Evolutionary conservation across 345 rosid species (phyloP).

Genomic region (Populus simonii): DNA sequence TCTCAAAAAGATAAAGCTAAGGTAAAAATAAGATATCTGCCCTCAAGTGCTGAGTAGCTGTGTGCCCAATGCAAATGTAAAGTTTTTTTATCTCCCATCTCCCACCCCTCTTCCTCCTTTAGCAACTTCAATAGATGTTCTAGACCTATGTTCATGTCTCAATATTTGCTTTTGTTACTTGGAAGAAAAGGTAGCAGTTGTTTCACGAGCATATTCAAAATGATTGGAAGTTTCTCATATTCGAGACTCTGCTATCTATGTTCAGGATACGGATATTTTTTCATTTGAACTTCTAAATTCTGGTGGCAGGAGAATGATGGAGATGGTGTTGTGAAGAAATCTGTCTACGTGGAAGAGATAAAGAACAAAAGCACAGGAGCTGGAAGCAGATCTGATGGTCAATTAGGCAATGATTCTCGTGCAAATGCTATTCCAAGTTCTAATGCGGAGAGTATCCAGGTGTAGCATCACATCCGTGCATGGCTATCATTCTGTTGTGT

Average conservation of each 20-base stretch:
- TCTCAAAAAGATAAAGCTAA: constrained; percentile 39
- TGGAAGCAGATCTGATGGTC: constrained; percentile 31
- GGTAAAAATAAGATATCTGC: constrained; percentile 31
- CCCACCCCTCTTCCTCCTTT: not conserved
- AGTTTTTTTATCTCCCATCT: not conserved
- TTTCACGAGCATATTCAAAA: not conserved
- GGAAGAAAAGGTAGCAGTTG: not conserved
- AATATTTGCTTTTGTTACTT: not conserved
- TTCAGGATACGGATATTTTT: not conserved
- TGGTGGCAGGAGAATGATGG: constrained; percentile 37
- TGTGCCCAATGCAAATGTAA: not conserved
- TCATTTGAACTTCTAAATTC: not conserved
- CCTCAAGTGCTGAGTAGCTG: not conserved
- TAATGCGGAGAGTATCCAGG: constrained; percentile 26
- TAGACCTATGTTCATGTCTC: not conserved
- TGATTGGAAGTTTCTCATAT: not conserved
- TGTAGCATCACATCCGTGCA: constrained; percentile 1
- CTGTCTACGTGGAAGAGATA: constrained; percentile 35
- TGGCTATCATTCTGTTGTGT: not conserved
- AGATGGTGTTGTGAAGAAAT: constrained; percentile 32
- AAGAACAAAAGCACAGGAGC: constrained; percentile 30
- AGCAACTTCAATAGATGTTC: not conserved
- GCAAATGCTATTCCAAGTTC: constrained; percentile 26
- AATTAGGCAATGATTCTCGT: constrained; percentile 19
- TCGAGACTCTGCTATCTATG: not conserved